A percentile compares a stretch with the other conserved stretches of the same genome.
phyloP scores from a whole-genome alignment of 352 stramenopile species.

The Blastocystis hominis region DNA sequence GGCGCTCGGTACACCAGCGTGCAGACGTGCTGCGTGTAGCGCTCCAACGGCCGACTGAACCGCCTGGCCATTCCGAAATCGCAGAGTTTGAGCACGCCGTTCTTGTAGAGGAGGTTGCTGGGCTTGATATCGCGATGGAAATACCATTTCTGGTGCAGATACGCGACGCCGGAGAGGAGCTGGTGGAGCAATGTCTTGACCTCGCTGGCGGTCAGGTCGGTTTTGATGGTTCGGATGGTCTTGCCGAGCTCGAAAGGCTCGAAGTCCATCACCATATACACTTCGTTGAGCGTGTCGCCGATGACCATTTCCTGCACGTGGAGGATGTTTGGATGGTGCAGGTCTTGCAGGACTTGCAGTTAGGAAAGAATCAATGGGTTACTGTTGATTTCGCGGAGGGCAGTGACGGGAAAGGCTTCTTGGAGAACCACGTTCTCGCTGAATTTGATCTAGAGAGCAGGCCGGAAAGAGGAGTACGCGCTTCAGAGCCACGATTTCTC shows the following conservation, averaged over 20 bases:
- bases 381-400: constrained; percentile 73
- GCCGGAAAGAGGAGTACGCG: constrained; percentile 34
- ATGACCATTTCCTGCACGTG: constrained; percentile 77
- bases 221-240: background rate
- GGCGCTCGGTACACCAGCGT: constrained; percentile 86
- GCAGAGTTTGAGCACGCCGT: constrained; percentile 71
- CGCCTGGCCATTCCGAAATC: constrained; percentile 68
- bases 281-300: constrained; percentile 73
- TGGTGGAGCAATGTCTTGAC: constrained; percentile 72
- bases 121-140: constrained; percentile 77
- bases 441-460: constrained; percentile 46
- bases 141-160: constrained; percentile 70
- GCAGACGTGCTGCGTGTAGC: constrained; percentile 85
- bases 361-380: background rate
- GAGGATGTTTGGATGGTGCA: constrained; percentile 76
- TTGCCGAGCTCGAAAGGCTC: constrained; percentile 70
- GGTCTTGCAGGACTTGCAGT: constrained; percentile 66
- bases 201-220: constrained; percentile 65
- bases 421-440: constrained; percentile 59
- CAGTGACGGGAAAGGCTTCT: constrained; percentile 74
- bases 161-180: constrained; percentile 66
- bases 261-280: constrained; percentile 82
- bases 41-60: constrained; percentile 64
- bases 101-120: constrained; percentile 75
- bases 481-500: constrained; percentile 83